Percentiles rank a stretch among this genome's conserved stretches.
phyloP scores from a whole-genome alignment of 1,284 basidiomycete genomes.

The Schizophyllum amplum region DNA sequence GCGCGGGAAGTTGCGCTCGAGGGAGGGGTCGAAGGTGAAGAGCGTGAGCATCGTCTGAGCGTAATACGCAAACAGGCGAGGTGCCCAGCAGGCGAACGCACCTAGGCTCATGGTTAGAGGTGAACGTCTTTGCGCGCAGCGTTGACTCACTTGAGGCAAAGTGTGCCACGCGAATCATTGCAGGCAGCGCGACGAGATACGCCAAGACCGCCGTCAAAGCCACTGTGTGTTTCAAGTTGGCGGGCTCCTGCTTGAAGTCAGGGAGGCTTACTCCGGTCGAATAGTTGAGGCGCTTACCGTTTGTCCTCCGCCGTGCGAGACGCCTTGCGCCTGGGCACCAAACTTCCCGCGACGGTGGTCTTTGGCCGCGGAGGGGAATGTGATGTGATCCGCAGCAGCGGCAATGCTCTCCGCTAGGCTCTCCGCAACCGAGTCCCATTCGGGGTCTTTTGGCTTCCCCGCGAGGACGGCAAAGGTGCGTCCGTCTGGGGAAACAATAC shows the following conservation, averaged over 20 bases:
- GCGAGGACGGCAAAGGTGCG: too few species aligned
- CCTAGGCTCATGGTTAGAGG: too few species aligned
- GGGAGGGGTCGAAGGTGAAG: not conserved
- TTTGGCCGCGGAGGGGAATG: too few species aligned
- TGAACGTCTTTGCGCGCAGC: too few species aligned
- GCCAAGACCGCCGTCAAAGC: not conserved
- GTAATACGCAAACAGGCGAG: not conserved
- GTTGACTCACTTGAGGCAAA: too few species aligned
- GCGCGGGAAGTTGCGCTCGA: constrained; percentile 7
- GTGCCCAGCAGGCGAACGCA: not conserved
- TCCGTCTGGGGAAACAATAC: too few species aligned
- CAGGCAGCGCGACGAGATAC: not conserved
- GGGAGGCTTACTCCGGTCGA: not conserved
- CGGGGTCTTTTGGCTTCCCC: too few species aligned
- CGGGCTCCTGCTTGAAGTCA: not conserved
- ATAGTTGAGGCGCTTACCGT: not conserved
- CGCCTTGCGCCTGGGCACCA: not conserved
- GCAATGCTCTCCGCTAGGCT: too few species aligned
- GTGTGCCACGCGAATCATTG: not conserved
- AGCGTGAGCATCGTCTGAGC: not conserved
- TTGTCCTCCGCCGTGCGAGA: not conserved
- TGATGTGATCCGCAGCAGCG: too few species aligned
- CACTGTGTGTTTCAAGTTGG: not conserved
- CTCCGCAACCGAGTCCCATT: too few species aligned
- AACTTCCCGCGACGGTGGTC: not conserved